Evolutionary conservation across 352 stramenopile genomes (phyloP), one percentile per base, ranked within the genome.

Genomic region (Globisporangium ultimum): DNA sequence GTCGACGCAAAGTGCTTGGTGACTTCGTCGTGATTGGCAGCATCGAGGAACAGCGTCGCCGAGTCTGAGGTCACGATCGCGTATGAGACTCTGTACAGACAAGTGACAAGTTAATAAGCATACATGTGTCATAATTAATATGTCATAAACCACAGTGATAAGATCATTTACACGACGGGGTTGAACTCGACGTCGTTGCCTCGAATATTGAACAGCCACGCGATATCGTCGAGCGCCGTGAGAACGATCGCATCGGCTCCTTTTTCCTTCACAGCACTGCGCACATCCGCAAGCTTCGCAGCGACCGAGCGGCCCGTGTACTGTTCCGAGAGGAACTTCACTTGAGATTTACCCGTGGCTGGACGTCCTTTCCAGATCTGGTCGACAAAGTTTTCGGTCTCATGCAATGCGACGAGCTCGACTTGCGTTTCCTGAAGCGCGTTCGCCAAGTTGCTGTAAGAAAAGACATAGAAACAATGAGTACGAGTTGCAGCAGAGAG

Each of bases 141-240:
- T 36, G 28, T 5, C 28, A 36, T 1, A 5, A 36, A 5, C 28
- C 28, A 36, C 28, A 36, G 28, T 5, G 28, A 36, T 36, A 5
- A n/a, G 3, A 20, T 5, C 8, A 89, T 89, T 64, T 97, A 98
- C 67, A 98, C 95, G 6, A 99, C 93, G 8, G 98, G 98, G 71
- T 98, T 99, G 63, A 97, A 99, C 61, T 96, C 84, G 58, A 99
- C 87, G 70, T 99, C 98, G 48, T 86, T 89, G 57, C 96, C 97
- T 22, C 97, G 89, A 32, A 99, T 88, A 76, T 99, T 99, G 58
- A 99, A 91, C 4, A 99, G 85, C 87, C 97, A 99, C 36, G 88
- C 89, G 34, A 98, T 96, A 66, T 99, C 98, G 67, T 99, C 97
- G 9, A 99, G 81, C 6, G 96, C 93, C 22, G 89, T 95, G 53